phyloP scores from a whole-genome alignment of 805 yeast species.

The Priceomyces melissophilus region DNA sequence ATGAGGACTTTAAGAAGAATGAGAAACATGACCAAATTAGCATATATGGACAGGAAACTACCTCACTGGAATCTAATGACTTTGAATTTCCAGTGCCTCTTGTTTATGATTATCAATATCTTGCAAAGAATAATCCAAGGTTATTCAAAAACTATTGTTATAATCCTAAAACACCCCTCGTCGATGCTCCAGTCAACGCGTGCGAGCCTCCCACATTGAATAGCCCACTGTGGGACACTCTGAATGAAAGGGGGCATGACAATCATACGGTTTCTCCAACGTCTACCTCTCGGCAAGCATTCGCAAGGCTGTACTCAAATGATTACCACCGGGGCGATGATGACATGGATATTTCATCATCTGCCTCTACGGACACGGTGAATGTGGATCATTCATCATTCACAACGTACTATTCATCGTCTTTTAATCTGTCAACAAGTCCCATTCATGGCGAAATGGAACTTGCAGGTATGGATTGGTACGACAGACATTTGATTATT shows the following conservation, averaged over 20 bases:
- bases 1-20: background rate
- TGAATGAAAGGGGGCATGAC: constrained; percentile 1
- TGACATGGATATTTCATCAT: background rate
- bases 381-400: constrained; percentile 4
- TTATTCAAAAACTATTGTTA: constrained; percentile 35
- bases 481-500: constrained; percentile 26
- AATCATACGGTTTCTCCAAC: constrained; percentile 12
- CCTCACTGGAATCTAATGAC: background rate
- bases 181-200: constrained; percentile 1
- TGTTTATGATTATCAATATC: constrained; percentile 41
- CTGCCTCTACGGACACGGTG: constrained; percentile 1
- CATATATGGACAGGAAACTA: constrained; percentile 5
- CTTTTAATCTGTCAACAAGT: constrained; percentile 28
- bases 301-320: background rate
- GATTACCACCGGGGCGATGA: background rate
- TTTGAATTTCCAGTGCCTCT: constrained; percentile 30
- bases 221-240: constrained; percentile 18
- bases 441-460: constrained; percentile 44
- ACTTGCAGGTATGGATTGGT: constrained; percentile 39
- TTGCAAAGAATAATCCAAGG: constrained; percentile 33
- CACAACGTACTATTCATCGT: constrained; percentile 17
- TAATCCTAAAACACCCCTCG: constrained; percentile 22
- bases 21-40: constrained; percentile 2
- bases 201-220: constrained; percentile 15
- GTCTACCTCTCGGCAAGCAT: constrained; percentile 5